phyloP scores from a whole-genome alignment of 257 asterid species.

The Solanum dulcamara region DNA sequence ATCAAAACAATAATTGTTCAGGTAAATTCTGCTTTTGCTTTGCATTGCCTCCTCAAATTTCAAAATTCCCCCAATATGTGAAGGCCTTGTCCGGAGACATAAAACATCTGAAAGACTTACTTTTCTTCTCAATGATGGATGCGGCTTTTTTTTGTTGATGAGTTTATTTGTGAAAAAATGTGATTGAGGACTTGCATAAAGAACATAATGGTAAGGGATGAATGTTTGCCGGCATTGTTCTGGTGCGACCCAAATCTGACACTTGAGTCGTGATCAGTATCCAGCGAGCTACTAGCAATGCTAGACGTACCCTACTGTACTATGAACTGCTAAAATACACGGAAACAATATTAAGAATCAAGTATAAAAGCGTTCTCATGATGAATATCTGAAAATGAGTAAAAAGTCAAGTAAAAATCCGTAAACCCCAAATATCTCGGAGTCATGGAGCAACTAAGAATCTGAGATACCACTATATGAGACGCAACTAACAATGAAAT shows the following conservation, averaged over 20 bases:
- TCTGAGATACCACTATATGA: background rate
- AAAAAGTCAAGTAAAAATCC: background rate
- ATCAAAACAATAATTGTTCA: constrained; percentile 78
- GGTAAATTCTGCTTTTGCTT: constrained; percentile 28
- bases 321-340: background rate
- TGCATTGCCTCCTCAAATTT: background rate
- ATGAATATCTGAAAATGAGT: background rate
- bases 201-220: background rate
- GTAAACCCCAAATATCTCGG: background rate
- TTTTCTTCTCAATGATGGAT: background rate
- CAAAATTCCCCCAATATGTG: background rate
- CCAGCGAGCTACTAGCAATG: background rate
- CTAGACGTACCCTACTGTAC: background rate
- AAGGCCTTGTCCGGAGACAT: background rate
- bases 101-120: background rate
- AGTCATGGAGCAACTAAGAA: background rate
- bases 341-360: background rate
- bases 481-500: background rate
- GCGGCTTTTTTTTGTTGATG: background rate
- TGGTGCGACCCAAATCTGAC: background rate
- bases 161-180: background rate
- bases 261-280: background rate
- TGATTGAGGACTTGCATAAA: background rate
- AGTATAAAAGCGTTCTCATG: background rate
- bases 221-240: background rate